Evolutionary conservation across 768 basidiomycete genomes (phyloP).

Genomic region (Tricholoma bakamatsutake): DNA sequence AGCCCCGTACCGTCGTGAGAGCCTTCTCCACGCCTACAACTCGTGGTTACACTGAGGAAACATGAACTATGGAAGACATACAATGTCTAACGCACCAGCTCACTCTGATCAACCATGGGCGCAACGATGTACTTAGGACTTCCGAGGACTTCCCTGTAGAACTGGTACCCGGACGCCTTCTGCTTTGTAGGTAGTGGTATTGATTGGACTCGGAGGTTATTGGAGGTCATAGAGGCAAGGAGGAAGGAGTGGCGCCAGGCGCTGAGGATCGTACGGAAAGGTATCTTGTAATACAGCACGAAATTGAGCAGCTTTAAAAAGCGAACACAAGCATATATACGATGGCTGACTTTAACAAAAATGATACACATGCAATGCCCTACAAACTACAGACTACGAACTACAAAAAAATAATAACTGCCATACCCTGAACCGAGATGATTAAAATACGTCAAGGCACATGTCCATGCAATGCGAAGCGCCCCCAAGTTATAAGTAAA

Average conservation of each 20-base stretch:
- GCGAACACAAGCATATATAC: too few relatives aligned
- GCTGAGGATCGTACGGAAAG: background rate
- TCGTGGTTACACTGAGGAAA: background rate
- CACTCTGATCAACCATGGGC: conserved; percentile 98
- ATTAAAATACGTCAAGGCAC: too few relatives aligned
- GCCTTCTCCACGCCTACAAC: conserved; percentile 78
- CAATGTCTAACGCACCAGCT: conserved; percentile 58
- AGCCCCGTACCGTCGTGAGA: conserved; percentile 79
- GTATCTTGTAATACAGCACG: background rate
- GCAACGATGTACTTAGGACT: conserved; percentile 89
- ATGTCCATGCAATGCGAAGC: too few relatives aligned
- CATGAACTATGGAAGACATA: background rate
- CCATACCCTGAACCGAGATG: too few relatives aligned
- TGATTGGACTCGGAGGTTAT: conserved; percentile 4
- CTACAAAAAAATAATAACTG: too few relatives aligned
- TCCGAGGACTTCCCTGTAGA: conserved; percentile 73
- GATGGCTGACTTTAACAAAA: too few relatives aligned
- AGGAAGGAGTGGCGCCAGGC: conserved; percentile 4
- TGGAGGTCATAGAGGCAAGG: background rate
- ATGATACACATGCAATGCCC: too few relatives aligned
- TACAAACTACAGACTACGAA: too few relatives aligned
- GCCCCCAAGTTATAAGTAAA: too few relatives aligned
- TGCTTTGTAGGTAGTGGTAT: background rate
- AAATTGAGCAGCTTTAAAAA: too few relatives aligned
- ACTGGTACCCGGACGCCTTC: conserved; percentile 74